Base-by-base conservation (phyloP, 495 filamentous ascomycete genomes). In the Penicillium alfredii region DNA sequence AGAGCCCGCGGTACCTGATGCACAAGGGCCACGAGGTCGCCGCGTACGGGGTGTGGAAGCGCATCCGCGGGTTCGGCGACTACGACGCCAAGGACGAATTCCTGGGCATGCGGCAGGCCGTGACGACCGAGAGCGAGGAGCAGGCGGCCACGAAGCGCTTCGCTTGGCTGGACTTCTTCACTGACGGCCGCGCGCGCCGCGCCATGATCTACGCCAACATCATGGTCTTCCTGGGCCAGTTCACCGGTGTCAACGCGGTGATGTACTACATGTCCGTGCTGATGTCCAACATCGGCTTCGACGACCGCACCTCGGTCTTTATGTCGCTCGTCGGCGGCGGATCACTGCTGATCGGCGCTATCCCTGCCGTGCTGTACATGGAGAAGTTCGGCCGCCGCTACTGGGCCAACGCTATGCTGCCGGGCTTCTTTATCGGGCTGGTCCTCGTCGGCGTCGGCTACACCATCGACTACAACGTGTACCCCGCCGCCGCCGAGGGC, bases 301-400 rank as follows among this genome's bases (percentile, higher is more conserved):
- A 70, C 38, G 45, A 60, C 16, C 60, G 66, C 28, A 50, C 67
- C 26, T 59, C 69, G 20, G 70, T 74, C 16, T 78, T 76, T 60
- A 80, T 80, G 76, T 77, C 73, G 4, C 63, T 81, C 1, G 77
- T 80, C 10, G 76, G 76, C 3, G 77, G 77, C 27, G 76, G 71
- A n/a, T 53, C 74, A 0, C 55, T 80, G 1, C 54, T 78, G 4
- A 46, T 80, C 16, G 74, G 74, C 16, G 71, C 74, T 8, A 71
- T 78, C 35, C 76, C 76, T 0, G 75, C 75, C 4, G 73, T 77
- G 29, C 44, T 78, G 40, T 71, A 72, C 44, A 80, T 80, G 74
- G 74, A 80, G 40, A 58, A 56, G 2, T 77, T 73, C 43, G 76
- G 76, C 20, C 72, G 76, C 20, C 46, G 74, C 6, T 77, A 77